Percentiles rank a stretch among this genome's conserved stretches.
These are phyloP conservation scores for Calonectria multiphialidica DNA, from an alignment of 2,329 filamentous ascomycete genomes.

Conservation along the genomic window DNA sequence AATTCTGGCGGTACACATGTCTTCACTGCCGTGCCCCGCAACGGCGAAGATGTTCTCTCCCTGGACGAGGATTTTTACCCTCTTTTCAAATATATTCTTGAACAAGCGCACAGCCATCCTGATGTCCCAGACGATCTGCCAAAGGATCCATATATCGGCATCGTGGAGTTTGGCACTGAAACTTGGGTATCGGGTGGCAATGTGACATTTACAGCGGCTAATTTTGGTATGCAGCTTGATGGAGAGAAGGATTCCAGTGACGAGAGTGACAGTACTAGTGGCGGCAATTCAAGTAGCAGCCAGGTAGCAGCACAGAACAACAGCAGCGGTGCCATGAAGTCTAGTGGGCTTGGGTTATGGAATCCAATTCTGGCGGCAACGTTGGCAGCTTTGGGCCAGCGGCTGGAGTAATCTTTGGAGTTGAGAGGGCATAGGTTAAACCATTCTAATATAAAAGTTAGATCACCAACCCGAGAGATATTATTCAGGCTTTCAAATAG, in stretches of 20 bases:
- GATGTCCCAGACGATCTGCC: constrained; percentile 33
- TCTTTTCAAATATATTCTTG: constrained; percentile 38
- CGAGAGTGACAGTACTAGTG: neutral
- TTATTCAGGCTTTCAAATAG: too few relatives aligned
- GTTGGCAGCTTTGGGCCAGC: neutral
- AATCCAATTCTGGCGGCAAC: neutral
- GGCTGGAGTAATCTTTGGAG: neutral
- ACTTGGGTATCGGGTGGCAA: constrained; percentile 41
- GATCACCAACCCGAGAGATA: too few relatives aligned
- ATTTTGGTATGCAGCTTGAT: constrained; percentile 38
- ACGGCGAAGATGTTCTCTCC: constrained; percentile 34
- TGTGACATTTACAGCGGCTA: constrained; percentile 41
- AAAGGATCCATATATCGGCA: constrained; percentile 35
- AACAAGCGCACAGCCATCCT: constrained; percentile 30
- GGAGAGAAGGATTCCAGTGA: neutral
- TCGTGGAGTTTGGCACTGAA: constrained; percentile 41
- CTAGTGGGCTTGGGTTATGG: neutral
- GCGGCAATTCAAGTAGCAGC: neutral
- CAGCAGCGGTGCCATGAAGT: neutral
- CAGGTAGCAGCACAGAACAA: neutral
- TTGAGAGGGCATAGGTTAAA: neutral
- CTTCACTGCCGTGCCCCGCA: constrained; percentile 35
- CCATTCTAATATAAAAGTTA: too few relatives aligned
- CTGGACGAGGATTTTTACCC: constrained; percentile 41
- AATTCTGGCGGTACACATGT: constrained; percentile 41